Percentiles rank a stretch among this genome's conserved stretches.
Evolutionary conservation across 495 filamentous ascomycete species (phyloP).

Genomic region (Xylaria intraflava): DNA sequence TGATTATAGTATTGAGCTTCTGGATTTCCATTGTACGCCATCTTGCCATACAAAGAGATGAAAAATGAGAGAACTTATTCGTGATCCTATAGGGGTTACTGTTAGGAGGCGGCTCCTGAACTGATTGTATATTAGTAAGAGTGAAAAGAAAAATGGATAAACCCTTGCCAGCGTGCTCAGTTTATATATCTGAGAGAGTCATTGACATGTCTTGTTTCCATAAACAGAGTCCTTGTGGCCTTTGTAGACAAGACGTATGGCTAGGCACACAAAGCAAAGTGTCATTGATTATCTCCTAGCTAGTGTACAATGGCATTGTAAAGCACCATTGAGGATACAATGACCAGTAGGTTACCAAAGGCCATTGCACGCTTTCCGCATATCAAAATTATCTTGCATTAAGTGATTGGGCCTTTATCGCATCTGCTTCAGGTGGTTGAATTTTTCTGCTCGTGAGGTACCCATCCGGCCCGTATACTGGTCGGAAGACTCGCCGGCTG

Average conservation of each 20-base stretch:
- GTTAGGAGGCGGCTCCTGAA: background rate
- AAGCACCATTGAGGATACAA: background rate
- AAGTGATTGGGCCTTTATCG: background rate
- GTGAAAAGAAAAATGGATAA: background rate
- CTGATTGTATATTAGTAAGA: background rate
- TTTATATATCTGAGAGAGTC: background rate
- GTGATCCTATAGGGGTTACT: background rate
- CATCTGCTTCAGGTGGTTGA: background rate
- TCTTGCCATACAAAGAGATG: background rate
- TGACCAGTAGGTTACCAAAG: background rate
- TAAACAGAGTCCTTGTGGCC: too few relatives aligned
- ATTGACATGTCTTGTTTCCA: too few relatives aligned
- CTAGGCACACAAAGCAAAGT: background rate
- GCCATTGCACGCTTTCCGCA: background rate
- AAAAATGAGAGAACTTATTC: background rate
- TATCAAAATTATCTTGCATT: background rate
- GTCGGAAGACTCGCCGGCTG: background rate
- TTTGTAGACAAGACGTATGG: background rate
- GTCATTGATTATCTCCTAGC: background rate
- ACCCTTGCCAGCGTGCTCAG: background rate
- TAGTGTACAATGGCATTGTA: background rate
- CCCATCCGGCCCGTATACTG: background rate
- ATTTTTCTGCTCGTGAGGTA: background rate
- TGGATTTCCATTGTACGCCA: background rate
- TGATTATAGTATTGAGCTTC: background rate